Percentiles rank a stretch among this genome's conserved stretches.
Evolutionary conservation across 2,329 filamentous ascomycete species (phyloP).

Genomic region (Beauveria sp.): DNA sequence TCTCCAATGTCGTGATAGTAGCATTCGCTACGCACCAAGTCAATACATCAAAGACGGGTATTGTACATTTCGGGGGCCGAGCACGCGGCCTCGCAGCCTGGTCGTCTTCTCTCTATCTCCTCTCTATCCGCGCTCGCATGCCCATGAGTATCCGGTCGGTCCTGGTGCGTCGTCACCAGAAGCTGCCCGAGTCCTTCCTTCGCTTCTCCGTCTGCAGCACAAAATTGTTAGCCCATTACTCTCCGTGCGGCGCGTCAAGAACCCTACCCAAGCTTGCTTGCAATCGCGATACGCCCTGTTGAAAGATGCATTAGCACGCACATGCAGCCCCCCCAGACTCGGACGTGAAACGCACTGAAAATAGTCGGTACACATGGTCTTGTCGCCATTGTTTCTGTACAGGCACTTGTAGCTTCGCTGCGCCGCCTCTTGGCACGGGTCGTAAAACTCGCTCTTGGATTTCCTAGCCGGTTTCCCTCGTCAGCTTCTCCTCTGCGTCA

Average conservation of each 20-base stretch:
- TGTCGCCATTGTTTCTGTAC: conserved; percentile 79
- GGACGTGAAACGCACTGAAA: conserved; percentile 64
- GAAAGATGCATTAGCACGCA: conserved; percentile 16
- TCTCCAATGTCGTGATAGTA: too few species aligned
- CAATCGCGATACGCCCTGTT: conserved; percentile 83
- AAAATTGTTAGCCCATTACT: conserved; percentile 3
- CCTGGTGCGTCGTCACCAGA: conserved; percentile 17
- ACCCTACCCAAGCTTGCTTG: conserved; percentile 82
- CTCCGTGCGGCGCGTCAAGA: background rate
- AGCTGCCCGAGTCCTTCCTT: conserved; percentile 21
- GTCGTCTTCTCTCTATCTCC: too few species aligned
- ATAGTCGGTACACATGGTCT: conserved; percentile 86
- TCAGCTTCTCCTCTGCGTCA: background rate
- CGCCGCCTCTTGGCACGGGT: conserved; percentile 92
- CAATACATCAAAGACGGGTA: too few species aligned
- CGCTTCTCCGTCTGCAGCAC: conserved; percentile 23
- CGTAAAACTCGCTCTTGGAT: conserved; percentile 79
- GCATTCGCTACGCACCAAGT: too few species aligned
- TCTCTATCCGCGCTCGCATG: too few species aligned
- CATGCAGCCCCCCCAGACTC: background rate
- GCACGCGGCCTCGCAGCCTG: too few species aligned
- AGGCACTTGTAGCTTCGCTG: conserved; percentile 78
- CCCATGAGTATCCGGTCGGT: background rate
- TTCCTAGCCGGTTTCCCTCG: conserved; percentile 50
- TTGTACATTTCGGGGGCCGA: too few species aligned